These are phyloP conservation scores for Rugonectria rugulosa DNA, from an alignment of 2,329 filamentous ascomycete species.

Conservation along the genomic window DNA sequence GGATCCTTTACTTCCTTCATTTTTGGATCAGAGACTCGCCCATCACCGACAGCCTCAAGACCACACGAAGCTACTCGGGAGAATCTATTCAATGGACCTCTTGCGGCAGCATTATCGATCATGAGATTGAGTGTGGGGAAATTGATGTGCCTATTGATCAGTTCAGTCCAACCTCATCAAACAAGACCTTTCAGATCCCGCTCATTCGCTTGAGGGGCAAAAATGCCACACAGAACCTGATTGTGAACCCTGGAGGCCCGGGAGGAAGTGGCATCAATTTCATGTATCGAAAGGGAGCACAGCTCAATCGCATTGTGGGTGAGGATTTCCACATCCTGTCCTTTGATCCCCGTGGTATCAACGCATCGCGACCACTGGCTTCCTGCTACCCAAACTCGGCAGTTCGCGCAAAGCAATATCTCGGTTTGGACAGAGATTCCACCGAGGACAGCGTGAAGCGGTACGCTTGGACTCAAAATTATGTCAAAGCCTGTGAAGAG, in stretches of 20 bases:
- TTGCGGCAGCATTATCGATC: slow-evolving; percentile 49
- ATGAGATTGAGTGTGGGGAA: slow-evolving; percentile 51
- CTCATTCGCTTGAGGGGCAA: slow-evolving; percentile 53
- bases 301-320: slow-evolving; percentile 46
- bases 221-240: slow-evolving; percentile 52
- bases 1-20: neutral
- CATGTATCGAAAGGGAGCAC: slow-evolving; percentile 45
- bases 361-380: slow-evolving; percentile 40
- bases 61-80: slow-evolving; percentile 39
- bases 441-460: slow-evolving; percentile 47
- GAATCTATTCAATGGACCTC: slow-evolving; percentile 49
- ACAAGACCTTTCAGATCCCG: slow-evolving; percentile 53
- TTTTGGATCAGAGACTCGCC: neutral
- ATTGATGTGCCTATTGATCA: slow-evolving; percentile 57
- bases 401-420: slow-evolving; percentile 39
- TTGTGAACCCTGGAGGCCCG: slow-evolving; percentile 58
- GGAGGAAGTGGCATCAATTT: slow-evolving; percentile 52
- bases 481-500: slow-evolving; percentile 51
- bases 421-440: slow-evolving; percentile 35
- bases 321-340: slow-evolving; percentile 55
- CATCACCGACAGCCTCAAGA: neutral
- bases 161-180: slow-evolving; percentile 42
- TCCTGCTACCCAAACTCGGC: slow-evolving; percentile 49
- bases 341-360: slow-evolving; percentile 58
- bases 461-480: slow-evolving; percentile 52